Percentiles rank a stretch among this genome's conserved stretches.
Conservation (phyloP, 305 asterid species). For the Fraxinus sp. region DNA sequence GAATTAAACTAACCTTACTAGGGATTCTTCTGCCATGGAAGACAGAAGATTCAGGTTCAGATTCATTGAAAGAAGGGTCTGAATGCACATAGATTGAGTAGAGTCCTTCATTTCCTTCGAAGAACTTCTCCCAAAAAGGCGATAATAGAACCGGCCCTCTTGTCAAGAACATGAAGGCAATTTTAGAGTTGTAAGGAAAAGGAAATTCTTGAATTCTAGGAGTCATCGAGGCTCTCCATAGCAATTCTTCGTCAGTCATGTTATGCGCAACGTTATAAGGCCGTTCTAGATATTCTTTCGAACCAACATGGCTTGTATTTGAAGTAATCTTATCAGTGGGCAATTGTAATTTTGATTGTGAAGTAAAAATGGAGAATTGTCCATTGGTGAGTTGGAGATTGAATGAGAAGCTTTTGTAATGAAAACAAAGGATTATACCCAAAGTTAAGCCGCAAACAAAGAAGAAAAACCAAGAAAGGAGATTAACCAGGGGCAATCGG, state of each 20-base stretch:
- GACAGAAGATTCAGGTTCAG: constrained; percentile 53
- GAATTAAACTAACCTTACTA: constrained; percentile 65
- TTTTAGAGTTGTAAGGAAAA: constrained; percentile 46
- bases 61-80: constrained; percentile 51
- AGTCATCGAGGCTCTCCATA: constrained; percentile 72
- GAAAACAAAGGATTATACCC: constrained; percentile 57
- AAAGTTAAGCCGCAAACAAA: constrained; percentile 57
- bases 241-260: constrained; percentile 59
- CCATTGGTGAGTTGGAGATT: constrained; percentile 55
- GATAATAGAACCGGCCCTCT: constrained; percentile 60
- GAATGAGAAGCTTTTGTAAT: constrained; percentile 47
- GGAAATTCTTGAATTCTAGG: constrained; percentile 54
- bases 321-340: not conserved
- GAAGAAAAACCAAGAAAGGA: constrained; percentile 45
- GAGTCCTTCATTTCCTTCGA: constrained; percentile 56
- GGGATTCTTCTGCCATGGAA: constrained; percentile 70
- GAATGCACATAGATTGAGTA: constrained; percentile 75
- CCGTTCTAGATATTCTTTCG: constrained; percentile 16
- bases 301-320: not conserved
- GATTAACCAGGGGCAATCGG: constrained; percentile 37
- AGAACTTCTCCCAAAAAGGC: constrained; percentile 83
- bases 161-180: constrained; percentile 83
- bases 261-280: constrained; percentile 38
- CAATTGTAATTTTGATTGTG: constrained; percentile 11
- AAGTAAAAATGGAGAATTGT: constrained; percentile 46